Base-by-base conservation (phyloP, 2,329 filamentous ascomycete species). In the Talaromyces sp. region DNA sequence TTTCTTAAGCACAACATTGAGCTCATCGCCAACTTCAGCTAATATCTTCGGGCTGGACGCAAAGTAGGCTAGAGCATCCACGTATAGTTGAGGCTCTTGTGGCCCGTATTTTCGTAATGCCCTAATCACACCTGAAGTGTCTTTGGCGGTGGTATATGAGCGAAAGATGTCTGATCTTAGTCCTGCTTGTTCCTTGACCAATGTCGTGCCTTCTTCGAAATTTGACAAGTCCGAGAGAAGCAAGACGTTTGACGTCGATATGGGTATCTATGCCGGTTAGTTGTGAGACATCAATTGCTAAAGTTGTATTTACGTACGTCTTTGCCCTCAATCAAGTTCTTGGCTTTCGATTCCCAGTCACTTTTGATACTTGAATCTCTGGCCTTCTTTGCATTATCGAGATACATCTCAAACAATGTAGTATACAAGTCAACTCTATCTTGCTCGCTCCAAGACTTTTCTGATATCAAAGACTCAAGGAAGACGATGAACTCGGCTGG, bases 341-440 rank as follows among this genome's bases (percentile, higher is more conserved):
- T 97, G 0, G 95, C 95, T 75, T 96, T 97, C 50, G 84, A 84
- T 74, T 97, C 92, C 94, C 95, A 99, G 68, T 90, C 86, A 70
- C 90, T 86, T 68, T 89, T 88, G 68, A 93, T 85, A 39, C 77
- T 74, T 76, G 77, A 56, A 64, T 89, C 89, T 72, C 89, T 91
- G 72, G 89, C 89, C 65, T 89, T 87, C 66, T 88, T 90, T 24
- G 94, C 91, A 71, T 93, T 95, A 76, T 96, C 91, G 9, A 99
- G 82, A 74, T 98, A 99, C 90, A 99, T 98, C 77, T 99, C 96
- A 73, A 99, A 98, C 14, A 99, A 78, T 0, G 96, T 97, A 0
- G 94, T 98, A 73, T 95, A 95, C 16, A 99, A 84, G 75, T 99
- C 96, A 1, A 89, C 86, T 68, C 88, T 90, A 74, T 97, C 91